Evolutionary conservation across 176 grass and related monocot genomes (phyloP), one percentile per base, ranked within the genome.

Genomic region (Aegilops speltoides): DNA sequence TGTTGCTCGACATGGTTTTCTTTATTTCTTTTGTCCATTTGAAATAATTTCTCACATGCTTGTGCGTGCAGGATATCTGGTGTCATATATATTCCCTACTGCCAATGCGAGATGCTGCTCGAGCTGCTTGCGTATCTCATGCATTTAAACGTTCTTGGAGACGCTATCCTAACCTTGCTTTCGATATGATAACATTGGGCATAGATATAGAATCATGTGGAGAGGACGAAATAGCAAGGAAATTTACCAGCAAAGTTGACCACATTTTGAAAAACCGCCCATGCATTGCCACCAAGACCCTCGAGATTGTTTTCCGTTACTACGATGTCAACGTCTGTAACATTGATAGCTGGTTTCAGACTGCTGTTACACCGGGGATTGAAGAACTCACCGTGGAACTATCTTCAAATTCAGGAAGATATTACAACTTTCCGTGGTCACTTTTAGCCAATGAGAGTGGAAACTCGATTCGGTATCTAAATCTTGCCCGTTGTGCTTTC

Each of bases 211-310:
- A 2, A 7, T 3, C 1, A 1, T 63, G 59, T 45, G 82, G 33
- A 62, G 2, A 33, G 65, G 29, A 68, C 3, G 65, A 19, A 68
- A 68, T 68, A 16, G 29, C 16, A 54, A 54, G 14, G 32, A 68
- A 46, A 10, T 64, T 84, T 26, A 38, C 22, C 15, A 17, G 10
- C 7, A 56, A 57, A 68, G 64, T 79, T 59, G 22, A 77, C 15
- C 7, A 33, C 12, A 77, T 84, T 84, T 15, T 84, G 71, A 84
- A 33, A n/a, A 85, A 63, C 6, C 60, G 64, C 72, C 33, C 71
- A 34, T 28, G 71, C 37, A 66, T 34, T 66, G 72, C 71, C 20
- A 8, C 50, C 71, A 85, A 76, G 40, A 66, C 19, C 50, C 15
- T 85, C 3, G 2, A 13, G 12, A 60, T 77, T 36, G 6, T 31